Percentiles rank a stretch among this genome's conserved stretches.
Evolutionary conservation across 306 rosid genomes (phyloP).

Genomic region (Quercus cerris): DNA sequence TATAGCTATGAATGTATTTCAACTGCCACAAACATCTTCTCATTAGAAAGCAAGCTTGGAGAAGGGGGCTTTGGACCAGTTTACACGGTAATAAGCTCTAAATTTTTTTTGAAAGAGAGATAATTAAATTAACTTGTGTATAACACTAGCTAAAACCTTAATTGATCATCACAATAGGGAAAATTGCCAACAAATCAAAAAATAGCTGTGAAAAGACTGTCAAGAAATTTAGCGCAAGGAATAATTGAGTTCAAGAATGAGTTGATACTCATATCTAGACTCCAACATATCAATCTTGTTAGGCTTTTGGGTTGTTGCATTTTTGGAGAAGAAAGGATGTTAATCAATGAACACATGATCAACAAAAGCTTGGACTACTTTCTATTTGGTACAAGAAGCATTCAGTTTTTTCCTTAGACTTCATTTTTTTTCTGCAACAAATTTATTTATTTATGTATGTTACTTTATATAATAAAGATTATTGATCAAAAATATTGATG

Average conservation of each 20-base stretch:
- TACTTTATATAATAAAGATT: no score
- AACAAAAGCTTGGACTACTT: slow-evolving; percentile 33
- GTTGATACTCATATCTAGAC: slow-evolving; percentile 22
- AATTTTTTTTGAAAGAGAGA: no score
- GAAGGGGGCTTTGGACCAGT: slow-evolving; percentile 40
- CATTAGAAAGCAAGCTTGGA: slow-evolving; percentile 18
- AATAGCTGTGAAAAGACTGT: slow-evolving; percentile 5
- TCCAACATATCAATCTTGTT: slow-evolving; percentile 32
- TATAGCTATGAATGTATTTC: slow-evolving; percentile 4
- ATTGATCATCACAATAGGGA: slow-evolving; percentile 5
- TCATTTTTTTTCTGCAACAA: no score
- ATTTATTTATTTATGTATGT: no score
- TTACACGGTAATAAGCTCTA: slow-evolving; percentile 23
- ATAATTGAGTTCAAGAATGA: slow-evolving; percentile 26
- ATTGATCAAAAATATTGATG: neutral
- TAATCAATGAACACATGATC: slow-evolving; percentile 23
- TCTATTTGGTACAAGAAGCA: slow-evolving; percentile 25
- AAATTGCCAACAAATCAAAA: neutral
- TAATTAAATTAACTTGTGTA: no score
- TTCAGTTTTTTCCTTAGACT: no score
- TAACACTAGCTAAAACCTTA: neutral
- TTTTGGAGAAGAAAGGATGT: slow-evolving; percentile 20
- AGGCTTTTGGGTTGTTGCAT: slow-evolving; percentile 23
- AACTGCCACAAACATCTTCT: slow-evolving; percentile 22
- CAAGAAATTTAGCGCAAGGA: slow-evolving; percentile 30